These are phyloP conservation scores for Pneumocystis jirovecii DNA, from an alignment of 1,139 yeast species.

Conservation along the genomic window DNA sequence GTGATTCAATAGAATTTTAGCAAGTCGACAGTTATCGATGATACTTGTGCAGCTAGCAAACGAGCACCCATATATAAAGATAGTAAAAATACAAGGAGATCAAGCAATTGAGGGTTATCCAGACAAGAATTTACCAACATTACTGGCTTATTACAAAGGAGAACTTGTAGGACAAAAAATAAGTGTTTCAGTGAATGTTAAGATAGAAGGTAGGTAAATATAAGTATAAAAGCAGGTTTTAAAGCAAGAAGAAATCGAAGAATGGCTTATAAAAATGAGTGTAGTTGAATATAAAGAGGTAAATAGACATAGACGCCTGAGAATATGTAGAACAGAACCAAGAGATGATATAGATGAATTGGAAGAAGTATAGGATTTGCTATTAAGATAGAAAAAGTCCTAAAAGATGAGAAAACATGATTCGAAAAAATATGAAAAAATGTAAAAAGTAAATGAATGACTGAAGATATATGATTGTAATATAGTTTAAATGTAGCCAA, in stretches of 20 bases:
- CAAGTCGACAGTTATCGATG: slow-evolving; percentile 11
- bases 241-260: neutral
- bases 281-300: neutral
- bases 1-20: slow-evolving; percentile 5
- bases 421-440: neutral
- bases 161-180: neutral
- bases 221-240: neutral
- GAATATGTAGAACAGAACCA: neutral
- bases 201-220: neutral
- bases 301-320: neutral
- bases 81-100: slow-evolving; percentile 76
- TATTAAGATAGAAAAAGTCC: neutral
- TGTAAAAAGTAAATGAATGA: neutral
- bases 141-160: slow-evolving; percentile 54
- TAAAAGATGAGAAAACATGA: neutral
- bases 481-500: too few species aligned
- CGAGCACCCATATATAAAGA: slow-evolving; percentile 65
- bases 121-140: slow-evolving; percentile 76
- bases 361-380: neutral
- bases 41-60: slow-evolving; percentile 30
- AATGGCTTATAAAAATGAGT: neutral
- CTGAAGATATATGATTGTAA: neutral
- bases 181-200: neutral
- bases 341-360: neutral
- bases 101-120: slow-evolving; percentile 90